These are phyloP conservation scores for Graphium sp. DNA, from an alignment of 2,329 filamentous ascomycete species.

Conservation along the genomic window DNA sequence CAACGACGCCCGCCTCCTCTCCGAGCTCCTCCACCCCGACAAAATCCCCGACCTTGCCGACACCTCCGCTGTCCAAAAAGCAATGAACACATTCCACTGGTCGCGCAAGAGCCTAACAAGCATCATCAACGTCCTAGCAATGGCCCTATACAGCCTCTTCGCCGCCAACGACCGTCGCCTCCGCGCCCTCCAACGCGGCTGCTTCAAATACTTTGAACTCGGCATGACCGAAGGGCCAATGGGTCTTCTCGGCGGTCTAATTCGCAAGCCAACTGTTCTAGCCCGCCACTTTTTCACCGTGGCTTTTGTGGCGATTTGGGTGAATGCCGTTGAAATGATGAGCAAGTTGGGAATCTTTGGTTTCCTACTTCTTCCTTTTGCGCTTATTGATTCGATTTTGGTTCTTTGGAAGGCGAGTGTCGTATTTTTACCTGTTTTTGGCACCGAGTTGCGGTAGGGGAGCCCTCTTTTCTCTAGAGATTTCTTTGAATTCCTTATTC, in stretches of 20 bases:
- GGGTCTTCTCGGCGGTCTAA: constrained; percentile 66
- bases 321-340: constrained; percentile 23
- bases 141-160: constrained; percentile 83
- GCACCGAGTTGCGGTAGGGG: constrained; percentile 36
- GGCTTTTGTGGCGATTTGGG: constrained; percentile 73
- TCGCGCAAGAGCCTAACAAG: constrained; percentile 62
- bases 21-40: constrained; percentile 54
- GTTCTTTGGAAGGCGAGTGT: constrained; percentile 68
- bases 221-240: constrained; percentile 63
- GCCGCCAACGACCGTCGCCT: constrained; percentile 69
- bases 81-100: constrained; percentile 73
- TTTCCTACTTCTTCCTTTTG: constrained; percentile 43
- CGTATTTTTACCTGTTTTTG: constrained; percentile 72
- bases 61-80: constrained; percentile 43
- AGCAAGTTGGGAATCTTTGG: constrained; percentile 24
- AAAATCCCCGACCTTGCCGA: constrained; percentile 54
- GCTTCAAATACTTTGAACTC: constrained; percentile 80
- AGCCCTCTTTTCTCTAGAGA: too few relatives aligned
- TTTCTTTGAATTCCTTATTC: too few relatives aligned
- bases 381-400: constrained; percentile 45
- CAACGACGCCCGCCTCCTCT: constrained; percentile 72
- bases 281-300: constrained; percentile 92
- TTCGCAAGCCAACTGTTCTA: constrained; percentile 59
- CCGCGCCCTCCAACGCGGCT: constrained; percentile 68
- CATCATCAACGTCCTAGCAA: constrained; percentile 95